Evolutionary conservation across 2,329 filamentous ascomycete genomes (phyloP), one percentile per base, ranked within the genome.

Genomic region (Aspergillus unguis): DNA sequence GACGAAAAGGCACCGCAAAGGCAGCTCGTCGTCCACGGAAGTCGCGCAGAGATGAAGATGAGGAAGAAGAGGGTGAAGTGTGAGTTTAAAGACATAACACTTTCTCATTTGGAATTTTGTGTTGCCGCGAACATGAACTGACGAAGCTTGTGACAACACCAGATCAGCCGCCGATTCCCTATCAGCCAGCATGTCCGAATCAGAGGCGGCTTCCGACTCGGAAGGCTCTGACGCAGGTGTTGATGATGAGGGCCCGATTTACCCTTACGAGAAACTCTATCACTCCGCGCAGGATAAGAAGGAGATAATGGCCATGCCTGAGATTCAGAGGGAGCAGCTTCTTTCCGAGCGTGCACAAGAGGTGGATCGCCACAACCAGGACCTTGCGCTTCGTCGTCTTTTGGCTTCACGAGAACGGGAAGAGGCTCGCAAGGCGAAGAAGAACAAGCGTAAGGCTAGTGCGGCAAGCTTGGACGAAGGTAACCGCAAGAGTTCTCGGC

Each of bases 141-240:
- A 50, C 31, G n/a, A 5, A 27, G 26, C 41, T 3, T 33, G 25
- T 31, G 33, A n/a, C 40, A 43, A 38, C n/a, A 27, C 26, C 54
- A 92, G 88, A 51, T 92, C 87, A 23, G 87, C 85, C 25, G 77
- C 79, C 10, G 84, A 66, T 44, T 95, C 90, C 5, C 82, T 88
- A 48, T 95, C 91, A 8, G 91, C 86, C 25, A 87, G 89, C 25
- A 95, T 96, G 90, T 90, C 92, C 55, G 89, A 94, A 70, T 94
- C 88, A 42, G 87, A 90, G 59, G 89, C 88, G 25, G 87, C 88
- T 58, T 90, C 88, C n/a, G 87, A 89, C 58, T 83, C 81, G 26
- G 85, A 88, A 59, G 75, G 78, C 52, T 73, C 79, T 50, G 75
- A 80, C 47, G 64, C 65, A 28, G 66, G 62, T 27, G 73, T 73